Base-by-base conservation (phyloP, 2,329 filamentous ascomycete species). In the Aspergillus niger region DNA sequence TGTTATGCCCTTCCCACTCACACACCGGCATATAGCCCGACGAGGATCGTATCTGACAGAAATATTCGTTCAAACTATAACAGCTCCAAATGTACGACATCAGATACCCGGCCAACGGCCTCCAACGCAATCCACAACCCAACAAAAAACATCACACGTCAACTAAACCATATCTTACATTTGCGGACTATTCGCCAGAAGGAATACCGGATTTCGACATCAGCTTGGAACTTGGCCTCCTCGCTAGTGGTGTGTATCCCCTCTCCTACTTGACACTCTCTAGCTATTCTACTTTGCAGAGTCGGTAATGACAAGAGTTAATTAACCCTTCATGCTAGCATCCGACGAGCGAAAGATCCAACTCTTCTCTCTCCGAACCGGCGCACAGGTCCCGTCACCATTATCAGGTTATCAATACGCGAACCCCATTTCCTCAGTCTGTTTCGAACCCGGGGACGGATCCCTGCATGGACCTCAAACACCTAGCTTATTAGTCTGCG, bases 51-150 rank as follows among this genome's bases (percentile, higher is more conserved):
- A 6, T 36, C 32, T 36, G 32, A 36, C 32, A 32, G 13, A 36
- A 44, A 60, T 22, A 48, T 24, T 15, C 5, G 44, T 24, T 15
- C 5, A 7, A 30, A 39, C 62, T 36, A 15, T 10, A 13, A 36
- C 11, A 79, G 77, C 67, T 79, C 20, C 69, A 72, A 63, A 77
- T 79, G 72, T 79, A 79, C 58, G 77, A 79, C 58, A 68, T 79
- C 28, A 76, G 77, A 22, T 78, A 69, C 57, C 65, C 73, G 2
- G 65, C 70, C 2, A 71, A 69, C 38, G 64, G 65, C 32, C 61
- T 72, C 5, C 64, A 74, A 49, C 62, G 57, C 22, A 69, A 69
- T 17, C 71, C 71, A 6, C 70, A 69, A 30, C 72, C 73, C 20
- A 70, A 69, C 22, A 60, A 59, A n/a, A 61, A 55, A 38, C 56